Base-by-base conservation (phyloP, 208 protist genomes). In the Trypanosoma lewisi region DNA sequence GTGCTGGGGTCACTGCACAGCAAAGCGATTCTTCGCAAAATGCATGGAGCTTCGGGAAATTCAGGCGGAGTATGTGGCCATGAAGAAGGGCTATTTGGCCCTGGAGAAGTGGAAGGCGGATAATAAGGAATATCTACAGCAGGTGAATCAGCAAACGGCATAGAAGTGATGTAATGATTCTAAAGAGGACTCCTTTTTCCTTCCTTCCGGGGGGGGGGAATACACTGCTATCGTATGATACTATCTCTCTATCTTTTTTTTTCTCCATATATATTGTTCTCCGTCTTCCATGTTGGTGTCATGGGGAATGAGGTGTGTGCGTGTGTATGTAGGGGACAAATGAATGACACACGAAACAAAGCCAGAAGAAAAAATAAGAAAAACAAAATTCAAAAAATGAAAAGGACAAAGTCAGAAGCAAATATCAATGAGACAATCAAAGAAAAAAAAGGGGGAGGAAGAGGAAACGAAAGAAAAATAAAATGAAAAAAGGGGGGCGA, bases 21-120 rank as follows among this genome's bases (percentile, higher is more conserved):
- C 75, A 28, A 87, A 94, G 72, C 76, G 76, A 54, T 88, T 89
- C 52, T 90, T 91, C 67, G 72, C 87, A n/a, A 64, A 51, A 33
- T 81, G 63, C 59, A 82, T 91, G 70, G 82, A 94, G 73, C 66
- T 90, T 45, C 75, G 77, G 16, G 84, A 94, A 72, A 48, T 70
- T 11, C 80, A 91, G 61, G 49, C 84, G 42, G 50, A 39, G 42
- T 17, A 87, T 28, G 51, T 82, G 11, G 70, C 52, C 27, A 48
- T 75, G 33, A 41, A 48, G 17, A 56, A 60, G 36, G 80, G 77
- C 34, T 85, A 84, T 63, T 41, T 68, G 1, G 42, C 34, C 27
- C 45, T 94, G 33, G 75, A 84, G 50, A 63, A 44, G 21, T 94
- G 87, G 84, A 59, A 62, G 53, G 73, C 58, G 45, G 68, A 68